These are phyloP conservation scores for Vaccinium vitisidaea DNA, from an alignment of 148 eudicot species.

Conservation along the genomic window DNA sequence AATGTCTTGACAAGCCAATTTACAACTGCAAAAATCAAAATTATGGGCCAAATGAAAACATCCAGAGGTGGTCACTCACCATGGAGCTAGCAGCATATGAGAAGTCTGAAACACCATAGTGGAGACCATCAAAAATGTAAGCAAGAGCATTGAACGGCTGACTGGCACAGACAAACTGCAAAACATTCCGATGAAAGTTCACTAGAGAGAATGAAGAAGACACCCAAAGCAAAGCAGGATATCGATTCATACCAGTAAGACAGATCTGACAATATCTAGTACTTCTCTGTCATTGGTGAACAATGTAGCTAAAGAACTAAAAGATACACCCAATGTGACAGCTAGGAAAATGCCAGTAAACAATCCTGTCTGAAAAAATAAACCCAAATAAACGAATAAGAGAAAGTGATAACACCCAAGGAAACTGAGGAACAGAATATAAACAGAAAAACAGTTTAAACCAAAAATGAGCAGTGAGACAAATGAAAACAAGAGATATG, in stretches of 20 bases:
- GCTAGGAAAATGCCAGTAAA: conserved; percentile 64
- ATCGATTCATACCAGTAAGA: conserved; percentile 57
- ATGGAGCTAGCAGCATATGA: conserved; percentile 77
- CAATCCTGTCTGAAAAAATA: conserved; percentile 59
- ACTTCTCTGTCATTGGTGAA: conserved; percentile 75
- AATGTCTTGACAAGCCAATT: conserved; percentile 6
- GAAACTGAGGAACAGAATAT: not conserved
- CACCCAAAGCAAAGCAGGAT: not conserved
- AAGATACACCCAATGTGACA: conserved; percentile 60
- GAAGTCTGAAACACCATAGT: conserved; percentile 90
- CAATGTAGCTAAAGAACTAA: conserved; percentile 61
- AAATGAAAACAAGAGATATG: not conserved
- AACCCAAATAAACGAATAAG: conserved; percentile 4
- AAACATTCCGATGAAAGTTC: conserved; percentile 2
- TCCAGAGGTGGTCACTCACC: conserved; percentile 38
- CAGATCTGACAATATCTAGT: conserved; percentile 54
- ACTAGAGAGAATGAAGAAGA: not conserved
- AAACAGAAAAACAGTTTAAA: not conserved
- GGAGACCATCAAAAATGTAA: conserved; percentile 86
- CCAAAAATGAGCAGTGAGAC: not conserved
- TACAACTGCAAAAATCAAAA: not conserved
- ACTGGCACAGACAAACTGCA: conserved; percentile 88
- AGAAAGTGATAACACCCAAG: not conserved
- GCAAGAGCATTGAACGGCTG: conserved; percentile 91
- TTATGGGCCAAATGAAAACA: not conserved